phyloP scores from a whole-genome alignment of 306 rosid genomes.

The Ammopiptanthus mongolicus region DNA sequence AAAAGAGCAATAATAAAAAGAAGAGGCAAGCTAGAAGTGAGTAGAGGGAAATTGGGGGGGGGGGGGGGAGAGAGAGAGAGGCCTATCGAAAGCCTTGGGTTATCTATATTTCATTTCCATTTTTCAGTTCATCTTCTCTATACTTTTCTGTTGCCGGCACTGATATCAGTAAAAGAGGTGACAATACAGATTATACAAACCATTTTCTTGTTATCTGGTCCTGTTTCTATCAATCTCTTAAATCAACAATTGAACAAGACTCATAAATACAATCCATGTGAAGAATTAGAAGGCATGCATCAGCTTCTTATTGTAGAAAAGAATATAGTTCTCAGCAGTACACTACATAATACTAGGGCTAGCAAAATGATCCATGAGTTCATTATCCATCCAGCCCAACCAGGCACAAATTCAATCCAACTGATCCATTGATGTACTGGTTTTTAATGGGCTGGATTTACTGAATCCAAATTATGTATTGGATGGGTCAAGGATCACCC shows the following conservation, averaged over 20 bases:
- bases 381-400: no score
- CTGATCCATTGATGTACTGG: no score
- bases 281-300: slow-evolving; percentile 6
- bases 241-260: background rate
- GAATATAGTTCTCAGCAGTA: background rate
- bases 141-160: background rate
- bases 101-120: background rate
- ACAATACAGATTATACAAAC: background rate
- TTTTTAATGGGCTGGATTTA: no score
- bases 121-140: slow-evolving; percentile 12
- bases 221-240: slow-evolving; percentile 10
- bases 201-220: background rate
- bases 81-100: background rate
- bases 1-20: background rate
- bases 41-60: background rate
- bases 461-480: no score
- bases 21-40: background rate
- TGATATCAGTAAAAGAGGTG: background rate
- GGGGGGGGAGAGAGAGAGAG: background rate
- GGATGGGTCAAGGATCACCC: no score
- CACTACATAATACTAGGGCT: background rate
- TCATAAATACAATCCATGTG: background rate
- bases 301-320: slow-evolving; percentile 14
- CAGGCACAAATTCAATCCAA: no score
- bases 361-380: no score